These are phyloP conservation scores for Dothideomycetidae sp. DNA, from an alignment of 2,329 filamentous ascomycete species.

Conservation along the genomic window DNA sequence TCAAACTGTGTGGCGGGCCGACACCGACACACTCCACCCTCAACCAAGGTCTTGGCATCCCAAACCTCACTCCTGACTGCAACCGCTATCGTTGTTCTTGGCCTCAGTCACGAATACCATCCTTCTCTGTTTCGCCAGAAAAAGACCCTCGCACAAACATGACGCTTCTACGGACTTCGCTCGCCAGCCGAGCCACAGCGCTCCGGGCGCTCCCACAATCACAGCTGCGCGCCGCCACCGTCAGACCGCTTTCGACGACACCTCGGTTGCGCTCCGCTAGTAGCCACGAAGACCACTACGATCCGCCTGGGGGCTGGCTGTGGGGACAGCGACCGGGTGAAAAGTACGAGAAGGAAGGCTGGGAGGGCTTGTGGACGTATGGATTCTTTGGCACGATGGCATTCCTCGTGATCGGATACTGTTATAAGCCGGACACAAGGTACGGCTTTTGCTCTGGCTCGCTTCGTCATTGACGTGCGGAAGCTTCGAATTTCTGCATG, in stretches of 20 bases:
- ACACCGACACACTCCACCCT: too few species aligned
- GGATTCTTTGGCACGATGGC: slow-evolving; percentile 69
- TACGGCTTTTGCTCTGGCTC: slow-evolving; percentile 55
- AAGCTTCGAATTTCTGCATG: slow-evolving; percentile 1
- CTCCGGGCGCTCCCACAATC: background rate
- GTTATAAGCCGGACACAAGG: slow-evolving; percentile 98
- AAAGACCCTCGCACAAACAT: background rate
- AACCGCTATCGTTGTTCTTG: background rate
- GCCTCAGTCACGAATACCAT: background rate
- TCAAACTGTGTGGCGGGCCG: too few species aligned
- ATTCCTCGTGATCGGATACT: slow-evolving; percentile 65
- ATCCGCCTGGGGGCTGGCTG: slow-evolving; percentile 81
- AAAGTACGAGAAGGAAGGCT: slow-evolving; percentile 91
- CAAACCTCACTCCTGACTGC: background rate
- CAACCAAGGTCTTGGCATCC: background rate
- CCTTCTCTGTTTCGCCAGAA: background rate
- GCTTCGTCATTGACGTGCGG: too few species aligned
- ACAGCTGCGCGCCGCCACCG: background rate
- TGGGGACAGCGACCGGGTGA: slow-evolving; percentile 89
- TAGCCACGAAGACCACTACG: slow-evolving; percentile 68
- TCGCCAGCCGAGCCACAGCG: background rate
- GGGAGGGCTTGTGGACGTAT: slow-evolving; percentile 77
- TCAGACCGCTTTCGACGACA: slow-evolving; percentile 20
- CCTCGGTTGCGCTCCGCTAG: slow-evolving; percentile 30
- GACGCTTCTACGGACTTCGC: background rate